Base-by-base conservation (phyloP, 495 filamentous ascomycete species). In the Bombardia bombarda region DNA sequence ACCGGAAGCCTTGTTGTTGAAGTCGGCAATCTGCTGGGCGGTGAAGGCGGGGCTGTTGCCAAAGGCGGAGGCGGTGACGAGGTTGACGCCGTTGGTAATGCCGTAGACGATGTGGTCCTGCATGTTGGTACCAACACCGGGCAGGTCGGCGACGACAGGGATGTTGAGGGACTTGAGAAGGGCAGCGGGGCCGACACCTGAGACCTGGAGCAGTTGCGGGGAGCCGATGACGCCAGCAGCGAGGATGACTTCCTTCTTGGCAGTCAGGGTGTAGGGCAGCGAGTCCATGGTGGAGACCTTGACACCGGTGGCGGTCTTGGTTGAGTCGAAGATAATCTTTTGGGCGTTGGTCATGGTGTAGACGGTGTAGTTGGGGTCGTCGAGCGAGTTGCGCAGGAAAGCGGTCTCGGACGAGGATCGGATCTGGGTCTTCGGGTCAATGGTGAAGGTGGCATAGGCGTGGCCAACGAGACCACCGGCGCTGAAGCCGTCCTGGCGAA, bases 231-330 rank as follows among this genome's bases (percentile, higher is more conserved):
- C 65, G 7, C 77, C 77, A 3, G 74, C 73, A 3, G 75, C 73
- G 1, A 82, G 19, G 30, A 83, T 76, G 37, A 83, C 69, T 52
- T 82, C 77, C 39, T 70, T 68, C 2, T 43, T 56, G 7, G 76
- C 74, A 2, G 35, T 46, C 2, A 76, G 50, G 3, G 51, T 67
- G 57, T 63, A 73, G 10, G 60, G 40, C 12, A 63, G 18, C 0
- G 56, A 55, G 3, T 40, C 41, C n/a, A n/a, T n/a, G 40, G 65
- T 51, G 7, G 61, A 44, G n/a, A 78, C 73, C 7, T 41, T 13
- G 1, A 79, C 71, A 7, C 72, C 75, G 0, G 56, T 69, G 20
- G 77, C 76, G 25, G 67, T 76, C 20, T 43, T 43, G 32, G 54
- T 50, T 12, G 35, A 57, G 42, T 72, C 40, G 48, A 67, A 64